A percentile compares a stretch with the other conserved stretches of the same genome.
Evolutionary conservation across 768 basidiomycete species (phyloP).

Genomic region (Trametes cingulata): DNA sequence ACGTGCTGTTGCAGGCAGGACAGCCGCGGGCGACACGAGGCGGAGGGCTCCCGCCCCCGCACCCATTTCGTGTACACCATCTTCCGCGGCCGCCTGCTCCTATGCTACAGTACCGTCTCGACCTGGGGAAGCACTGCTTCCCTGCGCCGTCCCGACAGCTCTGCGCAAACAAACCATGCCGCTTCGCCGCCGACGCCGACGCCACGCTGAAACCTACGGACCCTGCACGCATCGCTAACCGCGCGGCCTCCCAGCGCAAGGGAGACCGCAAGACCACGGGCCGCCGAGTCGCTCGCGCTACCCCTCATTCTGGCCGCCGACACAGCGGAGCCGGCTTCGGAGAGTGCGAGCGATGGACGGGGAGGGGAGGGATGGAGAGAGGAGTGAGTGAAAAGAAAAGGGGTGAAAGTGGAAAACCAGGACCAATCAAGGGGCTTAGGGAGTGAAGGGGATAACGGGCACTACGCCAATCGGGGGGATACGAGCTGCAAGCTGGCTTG

Average conservation of each 20-base stretch:
- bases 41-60: conserved; percentile 9
- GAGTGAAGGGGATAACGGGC: conserved; percentile 25
- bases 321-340: conserved; percentile 2
- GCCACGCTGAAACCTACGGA: conserved; percentile 9
- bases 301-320: neutral
- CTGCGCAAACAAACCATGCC: conserved; percentile 28
- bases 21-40: conserved; percentile 1
- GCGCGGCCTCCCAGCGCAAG: conserved; percentile 9
- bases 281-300: neutral
- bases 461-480: conserved; percentile 20
- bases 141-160: conserved; percentile 34
- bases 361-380: conserved; percentile 9
- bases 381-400: conserved; percentile 9
- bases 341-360: neutral
- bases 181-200: conserved; percentile 17
- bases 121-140: conserved; percentile 43
- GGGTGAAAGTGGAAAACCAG: conserved; percentile 5
- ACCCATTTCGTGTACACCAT: neutral
- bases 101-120: conserved; percentile 23
- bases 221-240: conserved; percentile 3
- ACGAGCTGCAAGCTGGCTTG: conserved; percentile 9
- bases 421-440: conserved; percentile 22
- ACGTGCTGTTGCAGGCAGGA: conserved; percentile 23
- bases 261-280: conserved; percentile 14
- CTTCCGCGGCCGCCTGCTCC: conserved; percentile 4